These are phyloP conservation scores for Selaginella moellendorffii DNA, from an alignment of 75 land plant species.

Conservation along the genomic window DNA sequence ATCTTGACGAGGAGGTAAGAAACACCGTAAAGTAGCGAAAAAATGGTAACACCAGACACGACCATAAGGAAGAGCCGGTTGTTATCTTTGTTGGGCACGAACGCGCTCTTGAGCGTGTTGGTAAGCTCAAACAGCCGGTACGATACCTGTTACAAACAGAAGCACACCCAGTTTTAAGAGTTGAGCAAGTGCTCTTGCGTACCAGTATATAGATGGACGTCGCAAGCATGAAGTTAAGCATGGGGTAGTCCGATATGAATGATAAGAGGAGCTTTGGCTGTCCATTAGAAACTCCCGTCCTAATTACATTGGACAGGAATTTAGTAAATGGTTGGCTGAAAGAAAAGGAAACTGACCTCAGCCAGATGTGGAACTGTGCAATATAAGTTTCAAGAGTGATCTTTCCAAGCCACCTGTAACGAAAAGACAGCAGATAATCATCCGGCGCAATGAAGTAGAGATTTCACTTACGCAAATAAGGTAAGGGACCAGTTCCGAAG, in stretches of 20 bases:
- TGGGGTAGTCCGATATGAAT: conserved; percentile 64
- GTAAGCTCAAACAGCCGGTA: conserved; percentile 73
- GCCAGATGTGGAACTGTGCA: conserved; percentile 88
- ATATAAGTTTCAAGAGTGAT: conserved; percentile 88
- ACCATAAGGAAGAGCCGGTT: conserved; percentile 45
- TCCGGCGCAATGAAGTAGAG: no score
- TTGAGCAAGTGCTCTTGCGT: conserved; percentile 11
- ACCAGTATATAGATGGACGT: conserved; percentile 61
- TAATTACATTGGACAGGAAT: no score
- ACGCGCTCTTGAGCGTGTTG: conserved; percentile 41
- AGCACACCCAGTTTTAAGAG: no score
- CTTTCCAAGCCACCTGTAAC: conserved; percentile 88
- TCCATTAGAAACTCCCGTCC: conserved; percentile 68
- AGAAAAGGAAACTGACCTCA: no score
- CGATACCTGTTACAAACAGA: conserved; percentile 45
- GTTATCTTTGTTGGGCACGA: conserved; percentile 68
- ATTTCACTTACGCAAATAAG: conserved; percentile 88
- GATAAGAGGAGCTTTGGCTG: conserved; percentile 75
- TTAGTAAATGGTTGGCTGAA: no score
- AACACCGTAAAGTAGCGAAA: conserved; percentile 29
- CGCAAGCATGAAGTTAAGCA: conserved; percentile 84
- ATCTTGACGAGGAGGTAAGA: conserved; percentile 38
- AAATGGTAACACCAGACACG: conserved; percentile 33
- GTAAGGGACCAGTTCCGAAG: conserved; percentile 58
- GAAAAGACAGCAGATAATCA: not conserved